phyloP scores from a whole-genome alignment of 75 land plant genomes.

The Pinus taeda region DNA sequence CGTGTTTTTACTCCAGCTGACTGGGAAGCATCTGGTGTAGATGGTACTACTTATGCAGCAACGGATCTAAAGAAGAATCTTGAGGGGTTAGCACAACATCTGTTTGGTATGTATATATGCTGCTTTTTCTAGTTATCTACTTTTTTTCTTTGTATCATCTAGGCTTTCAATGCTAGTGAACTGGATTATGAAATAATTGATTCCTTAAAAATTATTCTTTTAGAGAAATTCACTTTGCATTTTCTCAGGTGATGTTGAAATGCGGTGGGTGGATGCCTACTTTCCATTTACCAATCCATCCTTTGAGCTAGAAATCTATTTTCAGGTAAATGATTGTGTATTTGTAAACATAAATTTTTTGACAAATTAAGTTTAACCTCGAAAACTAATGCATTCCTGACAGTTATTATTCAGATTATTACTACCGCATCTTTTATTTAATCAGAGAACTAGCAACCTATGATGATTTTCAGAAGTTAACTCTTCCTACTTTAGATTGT shows the following conservation, averaged over 20 bases:
- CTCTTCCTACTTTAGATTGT: conserved; percentile 8
- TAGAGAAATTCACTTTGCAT: not conserved
- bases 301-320: conserved; percentile 90
- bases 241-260: conserved; percentile 76
- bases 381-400: not conserved
- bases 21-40: conserved; percentile 75
- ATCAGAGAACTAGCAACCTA: not conserved
- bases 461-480: conserved; percentile 4
- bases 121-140: not conserved
- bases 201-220: not conserved
- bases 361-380: not conserved
- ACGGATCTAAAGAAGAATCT: conserved; percentile 67
- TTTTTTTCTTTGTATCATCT: not conserved
- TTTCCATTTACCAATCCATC: conserved; percentile 98
- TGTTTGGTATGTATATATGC: conserved; percentile 62
- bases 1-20: conserved; percentile 76
- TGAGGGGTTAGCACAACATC: conserved; percentile 73
- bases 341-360: not conserved
- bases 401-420: not conserved
- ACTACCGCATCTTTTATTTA: not conserved
- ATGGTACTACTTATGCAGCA: conserved; percentile 79
- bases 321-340: conserved; percentile 45
- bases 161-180: not conserved
- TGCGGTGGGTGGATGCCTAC: conserved; percentile 97
- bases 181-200: not conserved